phyloP scores from a whole-genome alignment of 139 green algal species.

The Volvox reticuliferus region DNA sequence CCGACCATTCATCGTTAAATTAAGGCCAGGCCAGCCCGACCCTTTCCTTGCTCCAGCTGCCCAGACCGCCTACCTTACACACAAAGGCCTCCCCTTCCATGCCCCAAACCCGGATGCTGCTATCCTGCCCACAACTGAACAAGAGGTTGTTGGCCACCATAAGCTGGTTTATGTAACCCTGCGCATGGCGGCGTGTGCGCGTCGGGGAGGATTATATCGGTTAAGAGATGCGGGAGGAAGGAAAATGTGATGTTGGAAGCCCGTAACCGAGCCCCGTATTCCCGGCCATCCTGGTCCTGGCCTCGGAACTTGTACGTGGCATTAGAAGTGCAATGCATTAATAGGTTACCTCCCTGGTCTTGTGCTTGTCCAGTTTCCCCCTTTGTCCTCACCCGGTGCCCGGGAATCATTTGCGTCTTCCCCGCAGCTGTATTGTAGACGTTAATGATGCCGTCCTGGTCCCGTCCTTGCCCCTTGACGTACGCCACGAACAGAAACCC shows the following conservation, averaged over 20 bases:
- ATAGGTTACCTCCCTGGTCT: too few relatives aligned
- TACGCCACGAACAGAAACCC: constrained; percentile 48
- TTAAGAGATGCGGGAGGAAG: too few relatives aligned
- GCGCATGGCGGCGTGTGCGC: not conserved
- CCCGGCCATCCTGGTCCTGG: too few relatives aligned
- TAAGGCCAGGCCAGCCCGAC: too few relatives aligned
- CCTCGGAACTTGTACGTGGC: too few relatives aligned
- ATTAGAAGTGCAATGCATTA: too few relatives aligned
- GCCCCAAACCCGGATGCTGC: constrained; percentile 49
- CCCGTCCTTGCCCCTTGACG: constrained; percentile 29
- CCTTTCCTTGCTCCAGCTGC: too few relatives aligned
- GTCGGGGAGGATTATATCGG: too few relatives aligned
- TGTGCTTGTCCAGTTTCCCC: too few relatives aligned
- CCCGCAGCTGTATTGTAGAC: constrained; percentile 40
- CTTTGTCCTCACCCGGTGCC: constrained; percentile 24
- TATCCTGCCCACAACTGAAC: constrained; percentile 40
- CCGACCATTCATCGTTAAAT: too few relatives aligned
- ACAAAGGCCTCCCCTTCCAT: constrained; percentile 46
- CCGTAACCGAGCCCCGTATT: too few relatives aligned
- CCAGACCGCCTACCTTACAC: constrained; percentile 20
- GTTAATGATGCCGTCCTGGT: constrained; percentile 50
- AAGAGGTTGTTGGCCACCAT: constrained; percentile 43
- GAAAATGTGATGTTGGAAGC: too few relatives aligned
- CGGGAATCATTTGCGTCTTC: constrained; percentile 33
- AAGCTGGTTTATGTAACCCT: constrained; percentile 47